Conservation (phyloP, 163 green algal species). For the Scenedesmus sp. region DNA sequence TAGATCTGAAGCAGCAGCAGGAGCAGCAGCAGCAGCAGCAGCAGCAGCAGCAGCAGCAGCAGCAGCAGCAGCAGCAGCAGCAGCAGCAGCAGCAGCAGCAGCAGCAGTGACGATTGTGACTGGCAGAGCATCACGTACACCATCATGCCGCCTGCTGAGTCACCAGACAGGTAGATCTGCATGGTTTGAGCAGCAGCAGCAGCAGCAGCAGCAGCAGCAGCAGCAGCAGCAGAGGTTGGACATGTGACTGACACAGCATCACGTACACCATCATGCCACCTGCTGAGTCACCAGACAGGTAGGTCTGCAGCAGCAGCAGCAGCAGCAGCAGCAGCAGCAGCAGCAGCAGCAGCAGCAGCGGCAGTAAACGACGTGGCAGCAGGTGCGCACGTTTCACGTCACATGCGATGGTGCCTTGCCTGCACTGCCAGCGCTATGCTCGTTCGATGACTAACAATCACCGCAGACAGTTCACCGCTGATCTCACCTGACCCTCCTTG, state of each 20-base stretch:
- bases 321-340: not conserved
- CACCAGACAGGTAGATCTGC: not conserved
- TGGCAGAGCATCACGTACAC: not conserved
- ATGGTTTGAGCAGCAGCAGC: not conserved
- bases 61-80: too few relatives aligned
- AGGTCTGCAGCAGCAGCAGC: slow-evolving; percentile 8
- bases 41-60: too few relatives aligned
- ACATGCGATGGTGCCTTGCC: too few relatives aligned
- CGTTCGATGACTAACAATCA: too few relatives aligned
- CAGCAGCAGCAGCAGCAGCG: not conserved
- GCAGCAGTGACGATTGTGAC: not conserved
- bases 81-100: too few relatives aligned
- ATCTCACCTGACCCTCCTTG: too few relatives aligned
- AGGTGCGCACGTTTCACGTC: too few relatives aligned
- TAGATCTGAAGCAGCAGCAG: slow-evolving; percentile 36
- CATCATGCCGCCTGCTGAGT: not conserved
- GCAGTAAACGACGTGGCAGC: not conserved
- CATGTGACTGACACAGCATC: slow-evolving; percentile 22
- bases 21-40: not conserved
- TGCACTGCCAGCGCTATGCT: too few relatives aligned
- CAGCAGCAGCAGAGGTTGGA: not conserved
- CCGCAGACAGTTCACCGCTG: too few relatives aligned
- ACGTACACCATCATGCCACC: slow-evolving; percentile 29
- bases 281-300: slow-evolving; percentile 36
- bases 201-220: not conserved